phyloP scores from a whole-genome alignment of 1,284 basidiomycete species.

The Vanrija pseudolonga region DNA sequence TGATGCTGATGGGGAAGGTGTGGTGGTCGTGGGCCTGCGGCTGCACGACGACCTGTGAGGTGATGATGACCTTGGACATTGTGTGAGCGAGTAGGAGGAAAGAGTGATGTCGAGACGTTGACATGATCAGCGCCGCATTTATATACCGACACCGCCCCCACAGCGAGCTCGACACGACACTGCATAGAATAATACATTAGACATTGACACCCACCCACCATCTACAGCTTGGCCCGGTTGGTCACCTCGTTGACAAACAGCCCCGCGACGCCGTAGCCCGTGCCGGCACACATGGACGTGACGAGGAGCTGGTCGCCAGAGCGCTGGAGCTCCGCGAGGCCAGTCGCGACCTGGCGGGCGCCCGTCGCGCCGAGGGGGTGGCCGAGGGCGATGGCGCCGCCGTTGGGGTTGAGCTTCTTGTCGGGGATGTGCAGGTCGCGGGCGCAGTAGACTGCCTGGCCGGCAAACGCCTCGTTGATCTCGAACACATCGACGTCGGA shows the following conservation, averaged over 20 bases:
- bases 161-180: too few relatives aligned
- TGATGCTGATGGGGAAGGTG: too few relatives aligned
- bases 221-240: too few relatives aligned
- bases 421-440: slow-evolving; percentile 67
- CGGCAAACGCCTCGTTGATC: slow-evolving; percentile 80
- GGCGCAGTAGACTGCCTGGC: slow-evolving; percentile 73
- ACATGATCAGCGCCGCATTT: too few relatives aligned
- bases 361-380: slow-evolving; percentile 62
- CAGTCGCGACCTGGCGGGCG: slow-evolving; percentile 76
- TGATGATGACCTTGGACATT: too few relatives aligned
- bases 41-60: too few relatives aligned
- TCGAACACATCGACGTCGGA: slow-evolving; percentile 84
- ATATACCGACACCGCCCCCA: too few relatives aligned
- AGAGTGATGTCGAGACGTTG: too few relatives aligned
- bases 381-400: slow-evolving; percentile 64
- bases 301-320: slow-evolving; percentile 74
- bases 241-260: slow-evolving; percentile 13
- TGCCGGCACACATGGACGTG: slow-evolving; percentile 89
- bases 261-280: slow-evolving; percentile 51
- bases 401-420: slow-evolving; percentile 79
- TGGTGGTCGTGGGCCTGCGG: too few relatives aligned
- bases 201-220: too few relatives aligned
- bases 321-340: slow-evolving; percentile 69
- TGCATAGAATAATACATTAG: too few relatives aligned
- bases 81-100: too few relatives aligned